These are phyloP conservation scores for Boletus barrowsii DNA, from an alignment of 768 basidiomycete species.

Conservation along the genomic window DNA sequence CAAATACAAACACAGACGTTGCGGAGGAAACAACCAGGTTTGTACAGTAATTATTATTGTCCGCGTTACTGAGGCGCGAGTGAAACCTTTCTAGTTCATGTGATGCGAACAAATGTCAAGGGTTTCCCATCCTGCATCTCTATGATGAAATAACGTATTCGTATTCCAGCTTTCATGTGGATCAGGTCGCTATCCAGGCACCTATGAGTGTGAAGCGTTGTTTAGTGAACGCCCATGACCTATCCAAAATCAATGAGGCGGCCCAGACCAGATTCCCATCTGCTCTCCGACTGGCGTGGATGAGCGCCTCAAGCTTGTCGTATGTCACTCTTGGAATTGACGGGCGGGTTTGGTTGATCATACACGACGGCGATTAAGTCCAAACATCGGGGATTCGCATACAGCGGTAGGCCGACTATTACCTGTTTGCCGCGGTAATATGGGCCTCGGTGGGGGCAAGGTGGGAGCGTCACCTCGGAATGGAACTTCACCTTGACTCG, in stretches of 20 bases:
- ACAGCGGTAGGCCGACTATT: slow-evolving; percentile 3
- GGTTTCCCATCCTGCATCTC: slow-evolving; percentile 1
- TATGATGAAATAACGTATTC: slow-evolving; percentile 1
- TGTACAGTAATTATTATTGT: slow-evolving; percentile 3
- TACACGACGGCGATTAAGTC: slow-evolving; percentile 20
- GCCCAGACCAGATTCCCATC: slow-evolving; percentile 12
- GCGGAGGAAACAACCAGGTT: slow-evolving; percentile 8
- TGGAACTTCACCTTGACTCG: slow-evolving; percentile 1
- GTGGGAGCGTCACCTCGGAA: slow-evolving; percentile 6
- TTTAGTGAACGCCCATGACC: not conserved
- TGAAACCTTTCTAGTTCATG: not conserved
- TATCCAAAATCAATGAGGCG: not conserved
- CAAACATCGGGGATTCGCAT: slow-evolving; percentile 26
- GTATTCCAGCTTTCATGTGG: slow-evolving; percentile 16
- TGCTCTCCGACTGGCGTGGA: not conserved
- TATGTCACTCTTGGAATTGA: slow-evolving; percentile 10
- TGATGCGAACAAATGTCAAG: not conserved
- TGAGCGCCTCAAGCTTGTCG: slow-evolving; percentile 7
- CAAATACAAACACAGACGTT: slow-evolving; percentile 1
- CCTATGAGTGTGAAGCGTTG: not conserved
- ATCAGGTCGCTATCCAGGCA: slow-evolving; percentile 18
- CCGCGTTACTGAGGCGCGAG: slow-evolving; percentile 8
- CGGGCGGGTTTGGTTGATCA: slow-evolving; percentile 2
- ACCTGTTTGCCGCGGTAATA: slow-evolving; percentile 15
- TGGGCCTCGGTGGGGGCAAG: slow-evolving; percentile 7